These are phyloP conservation scores for Coemansia sp. DNA, from an alignment of 192 early-diverging fungal genomes.

Conservation along the genomic window DNA sequence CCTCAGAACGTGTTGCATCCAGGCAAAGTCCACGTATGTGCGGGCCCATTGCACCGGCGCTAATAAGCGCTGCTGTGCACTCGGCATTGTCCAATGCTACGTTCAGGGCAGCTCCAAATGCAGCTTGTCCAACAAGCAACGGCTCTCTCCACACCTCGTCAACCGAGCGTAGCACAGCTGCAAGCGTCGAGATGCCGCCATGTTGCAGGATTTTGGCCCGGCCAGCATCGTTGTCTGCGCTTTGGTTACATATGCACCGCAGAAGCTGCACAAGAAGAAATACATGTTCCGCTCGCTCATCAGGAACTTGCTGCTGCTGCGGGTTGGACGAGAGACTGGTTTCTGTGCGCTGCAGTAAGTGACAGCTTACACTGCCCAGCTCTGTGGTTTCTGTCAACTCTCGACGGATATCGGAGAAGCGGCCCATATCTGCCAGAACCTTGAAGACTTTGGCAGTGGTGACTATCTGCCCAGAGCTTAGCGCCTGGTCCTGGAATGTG, in stretches of 20 bases:
- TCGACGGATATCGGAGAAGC: conserved; percentile 13
- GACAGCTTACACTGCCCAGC: conserved; percentile 11
- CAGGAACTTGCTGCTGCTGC: neutral
- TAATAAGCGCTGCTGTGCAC: conserved; percentile 22
- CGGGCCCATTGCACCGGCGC: conserved; percentile 15
- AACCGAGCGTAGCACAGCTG: conserved; percentile 8
- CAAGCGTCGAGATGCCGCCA: conserved; percentile 14
- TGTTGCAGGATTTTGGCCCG: conserved; percentile 14
- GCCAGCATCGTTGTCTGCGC: conserved; percentile 37
- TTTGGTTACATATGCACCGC: conserved; percentile 46
- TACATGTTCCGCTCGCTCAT: conserved; percentile 28
- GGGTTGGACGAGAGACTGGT: neutral
- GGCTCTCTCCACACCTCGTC: conserved; percentile 28
- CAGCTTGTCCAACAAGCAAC: conserved; percentile 37
- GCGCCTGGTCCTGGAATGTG: conserved; percentile 1
- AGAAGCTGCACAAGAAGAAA: conserved; percentile 38
- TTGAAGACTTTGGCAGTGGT: conserved; percentile 38
- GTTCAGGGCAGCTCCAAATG: conserved; percentile 44
- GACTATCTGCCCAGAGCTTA: conserved; percentile 8
- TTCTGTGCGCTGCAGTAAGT: conserved; percentile 15
- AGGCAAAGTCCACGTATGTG: conserved; percentile 20
- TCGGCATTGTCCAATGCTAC: conserved; percentile 25
- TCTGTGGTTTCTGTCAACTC: conserved; percentile 8
- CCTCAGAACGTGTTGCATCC: neutral
- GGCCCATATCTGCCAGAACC: conserved; percentile 36